A percentile compares a stretch with the other conserved stretches of the same genome.
Conservation (phyloP, 2,329 filamentous ascomycete genomes). For the Cladosporium sp. region DNA sequence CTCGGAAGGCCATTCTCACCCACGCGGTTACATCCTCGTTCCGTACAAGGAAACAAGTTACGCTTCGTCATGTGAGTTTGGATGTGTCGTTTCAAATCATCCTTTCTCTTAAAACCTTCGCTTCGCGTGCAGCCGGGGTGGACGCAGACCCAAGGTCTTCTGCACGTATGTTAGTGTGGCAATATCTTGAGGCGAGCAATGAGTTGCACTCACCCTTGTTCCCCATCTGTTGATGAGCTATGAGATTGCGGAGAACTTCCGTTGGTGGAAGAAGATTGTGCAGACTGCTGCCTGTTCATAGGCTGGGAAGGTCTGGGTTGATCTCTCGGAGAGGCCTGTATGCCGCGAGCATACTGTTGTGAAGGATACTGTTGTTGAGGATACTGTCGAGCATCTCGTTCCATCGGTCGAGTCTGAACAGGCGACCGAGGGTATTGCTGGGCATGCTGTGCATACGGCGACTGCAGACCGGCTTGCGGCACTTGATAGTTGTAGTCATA, state of each 20-base stretch:
- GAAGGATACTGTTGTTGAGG: background rate
- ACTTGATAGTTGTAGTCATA: no score
- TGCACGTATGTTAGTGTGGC: background rate
- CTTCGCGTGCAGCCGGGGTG: background rate
- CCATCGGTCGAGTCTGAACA: no score
- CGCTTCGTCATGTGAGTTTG: slow-evolving; percentile 20
- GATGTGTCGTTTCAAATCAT: slow-evolving; percentile 46
- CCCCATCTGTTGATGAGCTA: background rate
- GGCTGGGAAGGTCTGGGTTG: background rate
- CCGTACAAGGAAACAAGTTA: slow-evolving; percentile 39
- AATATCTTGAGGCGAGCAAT: background rate
- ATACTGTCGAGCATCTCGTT: background rate
- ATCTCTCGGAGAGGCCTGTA: background rate
- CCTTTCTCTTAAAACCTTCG: slow-evolving; percentile 29
- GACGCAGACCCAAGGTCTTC: background rate
- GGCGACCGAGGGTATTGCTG: no score
- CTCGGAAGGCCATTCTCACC: slow-evolving; percentile 51
- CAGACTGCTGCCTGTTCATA: background rate
- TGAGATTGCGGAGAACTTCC: background rate
- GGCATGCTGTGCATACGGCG: no score
- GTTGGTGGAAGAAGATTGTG: background rate
- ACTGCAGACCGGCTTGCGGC: no score
- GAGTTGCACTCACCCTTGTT: background rate
- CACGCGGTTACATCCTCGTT: slow-evolving; percentile 37
- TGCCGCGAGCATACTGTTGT: background rate